Evolutionary conservation across 306 rosid genomes (phyloP), one percentile per base, ranked within the genome.

Genomic region (Gastrolobium villosum): DNA sequence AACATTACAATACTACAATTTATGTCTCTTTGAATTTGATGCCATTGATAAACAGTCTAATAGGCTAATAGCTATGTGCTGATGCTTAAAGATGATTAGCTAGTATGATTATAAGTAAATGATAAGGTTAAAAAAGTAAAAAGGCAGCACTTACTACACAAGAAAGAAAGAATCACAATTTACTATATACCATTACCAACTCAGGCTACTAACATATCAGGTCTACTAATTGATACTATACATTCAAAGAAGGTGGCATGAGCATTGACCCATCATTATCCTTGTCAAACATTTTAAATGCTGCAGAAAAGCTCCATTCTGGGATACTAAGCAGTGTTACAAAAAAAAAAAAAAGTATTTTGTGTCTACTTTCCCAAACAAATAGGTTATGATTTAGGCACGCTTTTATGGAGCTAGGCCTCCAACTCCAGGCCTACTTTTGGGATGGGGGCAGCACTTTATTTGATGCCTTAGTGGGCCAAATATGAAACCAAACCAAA

Each of bases 311-410:
- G 86, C 89, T 90, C 49, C 94, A 85, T 80, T 94, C 98, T 75
- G 90, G 93, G 59, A 94, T 89, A 89, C 98, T 83, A 78, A 94
- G 90, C n/a, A 90, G 87, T 5, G 94, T 90, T 80, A 86, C 90
- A 65, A 94, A 85, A 74, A 90, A 65, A 94, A 85, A 74, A 90
- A 20, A 20, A 20, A 0, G 26, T 20, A 20, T 20, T 20, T 20
- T 20, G 26, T 20, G 26, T 20, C 26, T 20, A 20, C 26, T 20
- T 20, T 20, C 26, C 26, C 26, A 20, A 20, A 20, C 26, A 20
- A 20, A 20, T 20, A 20, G 26, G 70, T 41, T 65, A 10, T 9
- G 14, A 9, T 10, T 40, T 32, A 65, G 41, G 52, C 52, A 35
- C 52, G 20, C 50, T 32, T 37, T 34, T 13, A 1, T 35, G 4